Evolutionary conservation across 2,329 filamentous ascomycete species (phyloP).

Genomic region (Venturia asperata): DNA sequence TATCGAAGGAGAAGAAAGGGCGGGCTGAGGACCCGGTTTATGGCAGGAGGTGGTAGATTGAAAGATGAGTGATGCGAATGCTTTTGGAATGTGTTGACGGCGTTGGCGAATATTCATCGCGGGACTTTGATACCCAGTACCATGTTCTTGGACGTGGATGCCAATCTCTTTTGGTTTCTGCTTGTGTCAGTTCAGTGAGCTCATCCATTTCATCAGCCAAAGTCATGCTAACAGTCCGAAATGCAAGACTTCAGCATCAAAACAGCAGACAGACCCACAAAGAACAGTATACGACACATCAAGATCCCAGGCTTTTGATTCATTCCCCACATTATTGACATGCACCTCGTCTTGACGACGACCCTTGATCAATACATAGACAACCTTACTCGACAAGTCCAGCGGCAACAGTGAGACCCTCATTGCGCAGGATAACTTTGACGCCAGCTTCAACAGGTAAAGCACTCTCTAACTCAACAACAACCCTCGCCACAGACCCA

Average conservation of each 20-base stretch:
- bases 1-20: slow-evolving; percentile 21
- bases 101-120: background rate
- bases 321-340: no score
- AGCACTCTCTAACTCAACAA: slow-evolving; percentile 52
- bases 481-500: slow-evolving; percentile 66
- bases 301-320: no score
- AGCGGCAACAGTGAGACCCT: slow-evolving; percentile 79
- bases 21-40: slow-evolving; percentile 31
- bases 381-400: slow-evolving; percentile 60
- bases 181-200: no score
- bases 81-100: background rate
- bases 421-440: slow-evolving; percentile 71
- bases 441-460: slow-evolving; percentile 75
- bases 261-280: no score
- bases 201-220: no score
- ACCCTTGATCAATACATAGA: background rate
- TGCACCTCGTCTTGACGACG: no score
- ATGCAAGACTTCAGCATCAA: no score
- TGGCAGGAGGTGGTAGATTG: slow-evolving; percentile 24
- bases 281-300: no score
- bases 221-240: no score
- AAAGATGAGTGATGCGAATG: background rate
- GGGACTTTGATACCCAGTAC: background rate
- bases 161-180: no score
- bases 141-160: no score